phyloP scores from a whole-genome alignment of 306 rosid species.

The Cucurbita maxima region DNA sequence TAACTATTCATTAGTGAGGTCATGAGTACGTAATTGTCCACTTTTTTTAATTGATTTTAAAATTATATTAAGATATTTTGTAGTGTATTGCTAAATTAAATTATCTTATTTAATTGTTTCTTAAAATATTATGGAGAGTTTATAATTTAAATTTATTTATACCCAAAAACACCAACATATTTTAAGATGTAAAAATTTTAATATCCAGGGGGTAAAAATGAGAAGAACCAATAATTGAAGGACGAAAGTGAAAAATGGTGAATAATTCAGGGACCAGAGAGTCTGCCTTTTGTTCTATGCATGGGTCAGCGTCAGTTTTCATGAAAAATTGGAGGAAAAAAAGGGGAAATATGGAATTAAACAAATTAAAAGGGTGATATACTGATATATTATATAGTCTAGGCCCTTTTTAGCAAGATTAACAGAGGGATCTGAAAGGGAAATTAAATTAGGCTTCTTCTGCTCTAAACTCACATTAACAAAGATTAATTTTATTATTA shows the following conservation, averaged over 20 bases:
- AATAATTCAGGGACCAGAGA: background rate
- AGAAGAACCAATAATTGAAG: background rate
- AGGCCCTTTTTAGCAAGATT: background rate
- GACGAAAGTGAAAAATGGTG: background rate
- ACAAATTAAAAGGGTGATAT: background rate
- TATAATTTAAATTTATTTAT: too few relatives aligned
- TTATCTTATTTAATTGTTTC: background rate
- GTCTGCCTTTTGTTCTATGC: background rate
- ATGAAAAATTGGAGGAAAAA: background rate
- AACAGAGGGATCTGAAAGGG: background rate
- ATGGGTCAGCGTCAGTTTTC: constrained; percentile 2
- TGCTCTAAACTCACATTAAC: background rate
- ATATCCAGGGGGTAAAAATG: background rate
- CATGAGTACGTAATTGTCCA: background rate
- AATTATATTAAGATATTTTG: background rate
- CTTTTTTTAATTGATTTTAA: background rate
- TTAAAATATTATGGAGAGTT: background rate
- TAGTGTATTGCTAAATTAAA: background rate
- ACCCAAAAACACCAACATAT: too few relatives aligned
- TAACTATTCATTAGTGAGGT: background rate
- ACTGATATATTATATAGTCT: background rate
- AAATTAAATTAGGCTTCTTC: background rate
- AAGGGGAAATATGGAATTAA: background rate
- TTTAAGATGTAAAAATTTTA: background rate
- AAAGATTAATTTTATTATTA: background rate